Evolutionary conservation across 2,329 filamentous ascomycete species (phyloP).

Genomic region (Penicillium sp.): DNA sequence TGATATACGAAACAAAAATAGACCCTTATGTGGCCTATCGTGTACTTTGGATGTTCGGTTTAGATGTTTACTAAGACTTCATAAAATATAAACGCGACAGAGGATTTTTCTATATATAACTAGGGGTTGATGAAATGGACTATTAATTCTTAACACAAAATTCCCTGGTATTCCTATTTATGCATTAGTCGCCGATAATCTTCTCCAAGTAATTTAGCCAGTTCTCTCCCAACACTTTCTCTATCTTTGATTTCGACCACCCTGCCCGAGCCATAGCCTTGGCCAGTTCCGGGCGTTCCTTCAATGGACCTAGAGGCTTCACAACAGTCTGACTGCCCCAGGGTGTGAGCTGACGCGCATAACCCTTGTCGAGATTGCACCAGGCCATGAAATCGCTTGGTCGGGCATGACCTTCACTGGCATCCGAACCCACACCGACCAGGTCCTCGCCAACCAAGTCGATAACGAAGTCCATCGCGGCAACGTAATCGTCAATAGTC

Average conservation of each 20-base stretch:
- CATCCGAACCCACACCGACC: not conserved
- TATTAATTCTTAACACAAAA: no score
- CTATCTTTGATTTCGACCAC: not conserved
- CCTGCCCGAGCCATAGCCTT: not conserved
- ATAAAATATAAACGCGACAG: no score
- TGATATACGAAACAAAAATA: no score
- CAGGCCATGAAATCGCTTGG: not conserved
- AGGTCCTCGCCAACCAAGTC: not conserved
- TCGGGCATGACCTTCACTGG: not conserved
- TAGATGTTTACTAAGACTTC: no score
- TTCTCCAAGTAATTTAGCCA: not conserved
- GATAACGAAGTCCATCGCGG: not conserved
- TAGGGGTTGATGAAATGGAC: no score
- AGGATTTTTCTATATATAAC: no score
- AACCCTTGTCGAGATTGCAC: not conserved
- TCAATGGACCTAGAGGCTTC: not conserved
- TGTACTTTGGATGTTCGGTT: no score
- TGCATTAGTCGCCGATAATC: not conserved
- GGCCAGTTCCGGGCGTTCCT: not conserved
- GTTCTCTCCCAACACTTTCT: not conserved
- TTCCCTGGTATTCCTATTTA: no score
- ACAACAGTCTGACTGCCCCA: not conserved
- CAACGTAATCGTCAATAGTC: not conserved
- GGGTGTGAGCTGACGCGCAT: not conserved
- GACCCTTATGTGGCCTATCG: no score